These are phyloP conservation scores for Emmonsia crescens DNA, from an alignment of 2,329 filamentous ascomycete genomes.

Conservation along the genomic window DNA sequence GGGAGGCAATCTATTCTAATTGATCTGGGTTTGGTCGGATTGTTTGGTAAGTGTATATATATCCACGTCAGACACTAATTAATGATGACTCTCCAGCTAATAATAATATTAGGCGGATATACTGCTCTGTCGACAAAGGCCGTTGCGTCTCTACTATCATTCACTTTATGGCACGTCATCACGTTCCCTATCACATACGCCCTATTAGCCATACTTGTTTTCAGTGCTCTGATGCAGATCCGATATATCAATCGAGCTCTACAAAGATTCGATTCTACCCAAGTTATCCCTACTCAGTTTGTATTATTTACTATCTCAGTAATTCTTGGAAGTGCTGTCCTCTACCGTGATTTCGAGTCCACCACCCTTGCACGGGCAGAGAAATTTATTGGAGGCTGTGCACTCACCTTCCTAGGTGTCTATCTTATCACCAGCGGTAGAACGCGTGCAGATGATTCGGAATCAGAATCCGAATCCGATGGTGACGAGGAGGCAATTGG, in stretches of 20 bases:
- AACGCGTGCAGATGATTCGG: slow-evolving; percentile 44
- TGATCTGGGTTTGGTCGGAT: slow-evolving; percentile 80
- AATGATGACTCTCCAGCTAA: slow-evolving; percentile 8
- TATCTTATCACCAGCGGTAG: slow-evolving; percentile 90
- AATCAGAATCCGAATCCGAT: slow-evolving; percentile 49
- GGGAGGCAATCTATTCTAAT: slow-evolving; percentile 82
- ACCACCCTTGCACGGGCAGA: slow-evolving; percentile 60
- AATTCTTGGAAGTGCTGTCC: slow-evolving; percentile 81
- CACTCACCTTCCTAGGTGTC: slow-evolving; percentile 90
- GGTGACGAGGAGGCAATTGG: slow-evolving; percentile 45
- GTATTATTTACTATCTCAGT: slow-evolving; percentile 93
- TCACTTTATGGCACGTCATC: slow-evolving; percentile 77
- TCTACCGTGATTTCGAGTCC: slow-evolving; percentile 91
- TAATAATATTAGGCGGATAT: slow-evolving; percentile 58
- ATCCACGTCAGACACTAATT: slow-evolving; percentile 2
- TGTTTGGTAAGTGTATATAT: slow-evolving; percentile 60
- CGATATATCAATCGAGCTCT: slow-evolving; percentile 87
- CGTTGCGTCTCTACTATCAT: slow-evolving; percentile 87
- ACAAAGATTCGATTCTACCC: slow-evolving; percentile 90
- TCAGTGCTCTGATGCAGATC: slow-evolving; percentile 89
- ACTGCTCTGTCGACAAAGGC: slow-evolving; percentile 96
- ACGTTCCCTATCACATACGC: slow-evolving; percentile 86
- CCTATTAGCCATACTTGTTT: slow-evolving; percentile 66
- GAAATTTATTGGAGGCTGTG: slow-evolving; percentile 84
- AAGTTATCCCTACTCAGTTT: slow-evolving; percentile 96